These are phyloP conservation scores for Setomelanomma holmii DNA, from an alignment of 2,329 filamentous ascomycete species.

Conservation along the genomic window DNA sequence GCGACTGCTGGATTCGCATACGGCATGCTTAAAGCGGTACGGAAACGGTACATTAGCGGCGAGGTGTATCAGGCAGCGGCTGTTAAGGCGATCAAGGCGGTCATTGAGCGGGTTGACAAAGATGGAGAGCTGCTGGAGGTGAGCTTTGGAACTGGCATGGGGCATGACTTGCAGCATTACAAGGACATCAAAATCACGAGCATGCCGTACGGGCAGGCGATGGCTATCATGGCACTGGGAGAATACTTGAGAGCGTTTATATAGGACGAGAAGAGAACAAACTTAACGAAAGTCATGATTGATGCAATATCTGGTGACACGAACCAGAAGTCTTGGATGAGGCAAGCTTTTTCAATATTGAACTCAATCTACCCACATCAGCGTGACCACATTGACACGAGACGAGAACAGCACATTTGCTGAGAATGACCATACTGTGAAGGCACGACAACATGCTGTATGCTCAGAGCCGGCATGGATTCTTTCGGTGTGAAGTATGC, in stretches of 20 bases:
- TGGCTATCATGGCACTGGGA: slow-evolving; percentile 82
- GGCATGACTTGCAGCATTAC: slow-evolving; percentile 75
- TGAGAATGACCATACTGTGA: not conserved
- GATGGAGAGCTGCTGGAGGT: slow-evolving; percentile 76
- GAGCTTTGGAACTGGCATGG: slow-evolving; percentile 83
- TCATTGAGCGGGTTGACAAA: slow-evolving; percentile 69
- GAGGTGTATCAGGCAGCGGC: slow-evolving; percentile 67
- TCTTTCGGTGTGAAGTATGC: no score
- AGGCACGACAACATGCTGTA: no score
- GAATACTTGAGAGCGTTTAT: slow-evolving; percentile 72
- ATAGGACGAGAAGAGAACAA: slow-evolving; percentile 33
- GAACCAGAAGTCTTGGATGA: no score
- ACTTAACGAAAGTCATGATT: slow-evolving; percentile 30
- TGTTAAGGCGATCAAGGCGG: slow-evolving; percentile 70
- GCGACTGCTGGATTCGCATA: slow-evolving; percentile 84
- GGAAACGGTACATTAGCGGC: slow-evolving; percentile 71
- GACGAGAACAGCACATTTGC: not conserved
- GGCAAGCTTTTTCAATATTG: slow-evolving; percentile 5
- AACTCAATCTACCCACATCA: slow-evolving; percentile 3
- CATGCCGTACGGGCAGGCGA: slow-evolving; percentile 85
- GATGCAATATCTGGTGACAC: no score
- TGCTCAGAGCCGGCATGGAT: no score
- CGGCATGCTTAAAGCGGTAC: slow-evolving; percentile 75
- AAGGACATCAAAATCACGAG: slow-evolving; percentile 77
- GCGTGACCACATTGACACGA: slow-evolving; percentile 4